Evolutionary conservation across 225 moss, liverwort and hornwort species (phyloP), one percentile per base, ranked within the genome.

Genomic region (Polytrichum commune): DNA sequence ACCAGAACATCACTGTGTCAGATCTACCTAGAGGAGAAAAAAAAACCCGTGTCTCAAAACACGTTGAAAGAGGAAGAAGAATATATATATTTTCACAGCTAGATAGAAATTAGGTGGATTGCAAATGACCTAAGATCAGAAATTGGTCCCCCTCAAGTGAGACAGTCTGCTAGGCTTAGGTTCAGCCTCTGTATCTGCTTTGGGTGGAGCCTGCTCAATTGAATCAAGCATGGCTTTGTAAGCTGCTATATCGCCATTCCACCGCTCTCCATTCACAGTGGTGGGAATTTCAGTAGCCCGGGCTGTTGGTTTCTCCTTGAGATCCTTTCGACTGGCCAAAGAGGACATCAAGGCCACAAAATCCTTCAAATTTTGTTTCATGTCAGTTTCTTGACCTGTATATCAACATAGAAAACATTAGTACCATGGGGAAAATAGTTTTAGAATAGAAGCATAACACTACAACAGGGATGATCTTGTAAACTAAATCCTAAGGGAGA

Each of bases 61-160:
- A 46, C 0, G 4, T 13, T 46, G 16, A 46, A 13, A 38, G 46
- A 46, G 16, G 46, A 16, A 46, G 35, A 8, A 8, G 46, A 46
- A 46, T 46, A 46, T 13, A 46, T 46, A 16, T 46, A 9, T 46
- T 46, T 46, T 13, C 13, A 46, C 46, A 46, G 10, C 46, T 46
- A 46, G 46, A 46, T 46, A 46, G 46, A 46, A 46, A 46, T 46
- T 16, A 46, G 13, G 46, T 46, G 16, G 16, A 46, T 3, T 46
- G 46, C 46, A 46, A 46, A 46, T 46, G 16, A 46, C 46, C 46
- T 46, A 13, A 16, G 13, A 46, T 46, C 46, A 46, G 46, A 58
- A 58, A 58, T 58, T 58, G 76, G 76, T 66, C 25, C 86, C 83
- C 72, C 86, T 81, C 73, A 83, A 76, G 27, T 63, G 78, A 54